Evolutionary conservation across 106 monocot genomes (phyloP), one percentile per base, ranked within the genome.

Genomic region (Chionographis japonica): DNA sequence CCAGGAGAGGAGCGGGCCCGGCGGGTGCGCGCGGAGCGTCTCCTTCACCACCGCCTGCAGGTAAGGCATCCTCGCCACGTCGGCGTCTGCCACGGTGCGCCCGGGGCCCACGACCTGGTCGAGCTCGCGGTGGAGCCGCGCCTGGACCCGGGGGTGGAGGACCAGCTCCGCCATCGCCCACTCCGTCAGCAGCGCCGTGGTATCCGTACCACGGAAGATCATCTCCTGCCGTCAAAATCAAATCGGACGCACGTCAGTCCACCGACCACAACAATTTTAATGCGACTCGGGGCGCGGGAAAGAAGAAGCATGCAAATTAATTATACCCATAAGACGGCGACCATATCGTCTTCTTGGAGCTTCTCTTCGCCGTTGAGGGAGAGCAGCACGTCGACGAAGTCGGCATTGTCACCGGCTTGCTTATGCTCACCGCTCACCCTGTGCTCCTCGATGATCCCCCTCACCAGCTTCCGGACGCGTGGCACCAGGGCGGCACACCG

Each of bases 401-500:
- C 82, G 0, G 65, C 77, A 18, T 40, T 60, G 57, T 77, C 77
- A 12, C 6, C 12, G 10, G 52, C n/a, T 2, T 15, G 27, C 27
- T 2, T 18, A 10, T 3, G 4, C 5, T 3, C 40, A 11, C 60
- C 15, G 19, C 42, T 63, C 70, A 3, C 27, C 41, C 71, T 58
- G 69, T 82, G 88, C 15, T 82, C 81, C 7, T 72, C 76, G 6
- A 89, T 79, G 56, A 89, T 82, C 36, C 62, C 35, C 36, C 62
- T 62, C 0, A 76, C 76, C 4, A 76, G 68, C 41, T 20, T 10
- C 13, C 79, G 62, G 13, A 94, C 90, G 13, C 79, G 85, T 8
- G 88, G 88, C 8, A 94, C 94, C 46, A 94, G 94, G 19, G 8
- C 69, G 37, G 80, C 82, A 75, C 90, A 94, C 1, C 94, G 62